A percentile compares a stretch with the other conserved stretches of the same genome.
phyloP scores from a whole-genome alignment of 352 stramenopile genomes.

The Phytopythium litorale region DNA sequence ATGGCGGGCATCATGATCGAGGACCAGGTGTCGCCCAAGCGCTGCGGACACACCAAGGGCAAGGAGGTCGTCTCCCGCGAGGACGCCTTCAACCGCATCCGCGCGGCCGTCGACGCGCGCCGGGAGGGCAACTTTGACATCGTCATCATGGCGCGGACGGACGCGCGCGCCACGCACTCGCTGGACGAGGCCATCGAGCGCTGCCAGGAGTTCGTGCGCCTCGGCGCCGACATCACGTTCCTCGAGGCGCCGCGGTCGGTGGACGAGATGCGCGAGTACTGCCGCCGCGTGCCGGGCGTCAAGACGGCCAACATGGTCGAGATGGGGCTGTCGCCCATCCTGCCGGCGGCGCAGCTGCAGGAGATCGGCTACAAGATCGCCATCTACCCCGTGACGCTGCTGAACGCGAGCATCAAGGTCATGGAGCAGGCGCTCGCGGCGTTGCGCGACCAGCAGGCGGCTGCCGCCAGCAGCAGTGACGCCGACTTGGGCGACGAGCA shows the following conservation, averaged over 20 bases:
- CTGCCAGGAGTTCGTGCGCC: conserved; percentile 89
- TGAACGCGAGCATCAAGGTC: conserved; percentile 91
- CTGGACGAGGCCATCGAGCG: conserved; percentile 91
- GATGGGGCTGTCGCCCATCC: conserved; percentile 90
- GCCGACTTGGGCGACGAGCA: conserved; percentile 16
- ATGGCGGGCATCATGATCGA: conserved; percentile 95
- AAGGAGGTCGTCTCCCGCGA: conserved; percentile 87
- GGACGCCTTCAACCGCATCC: conserved; percentile 83
- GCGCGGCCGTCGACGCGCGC: conserved; percentile 89
- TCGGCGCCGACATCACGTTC: conserved; percentile 95
- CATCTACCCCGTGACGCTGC: conserved; percentile 91
- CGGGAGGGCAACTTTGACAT: conserved; percentile 84
- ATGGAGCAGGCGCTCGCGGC: conserved; percentile 88
- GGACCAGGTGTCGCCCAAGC: conserved; percentile 91
- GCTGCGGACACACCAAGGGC: conserved; percentile 90
- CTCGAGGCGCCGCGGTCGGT: conserved; percentile 89
- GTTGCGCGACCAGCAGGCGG: conserved; percentile 55
- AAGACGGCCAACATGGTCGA: conserved; percentile 90
- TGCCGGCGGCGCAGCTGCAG: conserved; percentile 82
- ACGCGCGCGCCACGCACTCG: conserved; percentile 86
- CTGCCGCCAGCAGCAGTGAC: background rate
- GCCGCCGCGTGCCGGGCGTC: conserved; percentile 79
- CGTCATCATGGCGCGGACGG: conserved; percentile 93
- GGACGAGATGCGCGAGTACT: conserved; percentile 92
- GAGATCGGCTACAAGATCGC: conserved; percentile 93